phyloP scores from a whole-genome alignment of 1,139 yeast species.

The Debaryomyces sp. region DNA sequence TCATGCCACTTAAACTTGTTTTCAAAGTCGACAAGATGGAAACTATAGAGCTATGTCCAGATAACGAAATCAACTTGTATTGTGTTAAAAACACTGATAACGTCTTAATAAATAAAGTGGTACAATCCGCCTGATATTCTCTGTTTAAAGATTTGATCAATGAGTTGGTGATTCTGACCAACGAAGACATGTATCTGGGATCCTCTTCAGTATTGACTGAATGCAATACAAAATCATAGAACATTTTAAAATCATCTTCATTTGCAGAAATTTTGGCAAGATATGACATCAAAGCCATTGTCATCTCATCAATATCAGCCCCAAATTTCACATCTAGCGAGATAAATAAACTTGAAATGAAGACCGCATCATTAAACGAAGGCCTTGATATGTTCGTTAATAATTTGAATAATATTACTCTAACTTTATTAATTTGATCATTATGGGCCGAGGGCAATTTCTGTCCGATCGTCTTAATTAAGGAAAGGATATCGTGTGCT shows the following conservation, averaged over 20 bases:
- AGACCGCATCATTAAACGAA: constrained; percentile 15
- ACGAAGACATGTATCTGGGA: constrained; percentile 8
- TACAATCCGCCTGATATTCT: constrained; percentile 6
- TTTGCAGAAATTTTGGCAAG: constrained; percentile 14
- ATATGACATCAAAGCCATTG: constrained; percentile 15
- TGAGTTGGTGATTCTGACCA: constrained; percentile 10
- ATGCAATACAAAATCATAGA: constrained; percentile 13
- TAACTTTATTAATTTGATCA: constrained; percentile 7
- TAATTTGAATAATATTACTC: constrained; percentile 30
- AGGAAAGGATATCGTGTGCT: not conserved
- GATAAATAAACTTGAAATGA: constrained; percentile 22
- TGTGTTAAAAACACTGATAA: constrained; percentile 6
- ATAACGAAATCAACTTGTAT: constrained; percentile 4
- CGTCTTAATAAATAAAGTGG: constrained; percentile 1
- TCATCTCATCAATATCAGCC: constrained; percentile 1
- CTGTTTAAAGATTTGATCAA: constrained; percentile 11
- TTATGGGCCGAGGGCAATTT: not conserved
- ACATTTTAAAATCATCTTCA: constrained; percentile 12
- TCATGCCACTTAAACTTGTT: constrained; percentile 44
- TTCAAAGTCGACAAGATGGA: constrained; percentile 30
- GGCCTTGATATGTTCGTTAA: constrained; percentile 21
- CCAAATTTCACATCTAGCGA: constrained; percentile 16
- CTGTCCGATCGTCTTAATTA: constrained; percentile 11
- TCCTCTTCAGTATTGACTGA: constrained; percentile 11
- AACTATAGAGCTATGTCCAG: constrained; percentile 1